Base-by-base conservation (phyloP, 208 protist genomes). In the Trypanosoma rangeli region DNA sequence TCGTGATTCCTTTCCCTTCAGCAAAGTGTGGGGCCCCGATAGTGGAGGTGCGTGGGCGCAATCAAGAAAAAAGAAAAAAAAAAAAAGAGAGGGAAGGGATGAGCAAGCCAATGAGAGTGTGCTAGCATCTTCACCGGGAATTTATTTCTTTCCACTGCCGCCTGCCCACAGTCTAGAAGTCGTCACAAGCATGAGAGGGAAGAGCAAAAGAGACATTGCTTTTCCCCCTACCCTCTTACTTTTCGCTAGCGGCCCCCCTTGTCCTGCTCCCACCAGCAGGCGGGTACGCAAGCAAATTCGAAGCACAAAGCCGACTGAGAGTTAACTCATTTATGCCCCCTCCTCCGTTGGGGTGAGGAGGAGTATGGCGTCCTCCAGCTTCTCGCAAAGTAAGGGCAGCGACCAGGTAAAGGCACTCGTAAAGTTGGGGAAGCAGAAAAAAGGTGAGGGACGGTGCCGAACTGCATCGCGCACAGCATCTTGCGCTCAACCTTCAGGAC, bases 321-420 rank as follows among this genome's bases (percentile, higher is more conserved):
- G 42, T 46, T 46, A 46, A 48, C 15, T 49, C 39, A 37, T 49
- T 5, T 63, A 13, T 0, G 3, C 33, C 58, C 22, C 58, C n/a
- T 60, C 64, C 1, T 16, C 52, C n/a, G n/a, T n/a, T 18, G n/a
- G 15, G 15, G 64, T 46, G 4, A 73, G 3, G 33, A 48, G 3
- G 24, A 48, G 39, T 13, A 93, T n/a, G 60, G 93, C 90, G 48
- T 90, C 86, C 18, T 68, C 74, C 3, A 93, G 57, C 68, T 98
- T 98, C 48, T 98, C 92, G 20, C 73, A 87, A 0, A 98, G 84
- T 60, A 98, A 98, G 20, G 94, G 94, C 39, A 98, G 66, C 12
- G 93, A 97, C 93, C 92, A 97, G n/a, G 83, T 79, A 68, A 98
- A 98, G 24, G 94, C 96, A 80, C 98, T 89, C 90, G 97, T 97